Evolutionary conservation across 306 rosid genomes (phyloP).

Genomic region (Biancaea sappan): DNA sequence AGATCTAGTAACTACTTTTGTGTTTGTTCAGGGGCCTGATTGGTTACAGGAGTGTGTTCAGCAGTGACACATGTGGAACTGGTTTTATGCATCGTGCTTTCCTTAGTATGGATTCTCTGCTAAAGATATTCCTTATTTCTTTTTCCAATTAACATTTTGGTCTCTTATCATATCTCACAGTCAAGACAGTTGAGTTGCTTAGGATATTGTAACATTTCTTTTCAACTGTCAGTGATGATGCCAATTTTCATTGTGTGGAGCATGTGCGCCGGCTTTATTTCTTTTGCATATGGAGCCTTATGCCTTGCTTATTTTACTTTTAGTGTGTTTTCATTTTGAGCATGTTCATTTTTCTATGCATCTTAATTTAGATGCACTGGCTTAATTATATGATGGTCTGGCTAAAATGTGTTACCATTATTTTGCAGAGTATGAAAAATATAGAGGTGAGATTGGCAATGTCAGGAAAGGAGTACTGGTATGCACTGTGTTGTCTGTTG

Average conservation of each 20-base stretch:
- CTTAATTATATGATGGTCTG: not conserved
- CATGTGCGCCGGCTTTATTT: too few species aligned
- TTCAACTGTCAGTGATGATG: slow-evolving; percentile 16
- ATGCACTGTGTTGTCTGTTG: too few species aligned
- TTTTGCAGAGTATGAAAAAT: slow-evolving; percentile 77
- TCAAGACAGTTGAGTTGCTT: not conserved
- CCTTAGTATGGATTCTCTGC: slow-evolving; percentile 57
- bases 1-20: slow-evolving; percentile 26
- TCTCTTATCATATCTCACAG: not conserved
- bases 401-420: slow-evolving; percentile 17
- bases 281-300: not conserved
- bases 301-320: slow-evolving; percentile 9
- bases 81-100: slow-evolving; percentile 99
- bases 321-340: slow-evolving; percentile 14
- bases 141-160: not conserved
- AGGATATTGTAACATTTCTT: not conserved
- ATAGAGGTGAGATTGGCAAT: slow-evolving; percentile 89
- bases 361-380: slow-evolving; percentile 5
- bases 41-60: slow-evolving; percentile 96
- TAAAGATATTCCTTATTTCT: not conserved
- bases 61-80: slow-evolving; percentile 93
- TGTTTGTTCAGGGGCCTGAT: slow-evolving; percentile 86
- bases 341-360: slow-evolving; percentile 12
- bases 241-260: slow-evolving; percentile 18
- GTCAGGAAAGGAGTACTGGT: slow-evolving; percentile 99